Evolutionary conservation across 331 rosid species (phyloP).

Genomic region (Cydonia oblonga): DNA sequence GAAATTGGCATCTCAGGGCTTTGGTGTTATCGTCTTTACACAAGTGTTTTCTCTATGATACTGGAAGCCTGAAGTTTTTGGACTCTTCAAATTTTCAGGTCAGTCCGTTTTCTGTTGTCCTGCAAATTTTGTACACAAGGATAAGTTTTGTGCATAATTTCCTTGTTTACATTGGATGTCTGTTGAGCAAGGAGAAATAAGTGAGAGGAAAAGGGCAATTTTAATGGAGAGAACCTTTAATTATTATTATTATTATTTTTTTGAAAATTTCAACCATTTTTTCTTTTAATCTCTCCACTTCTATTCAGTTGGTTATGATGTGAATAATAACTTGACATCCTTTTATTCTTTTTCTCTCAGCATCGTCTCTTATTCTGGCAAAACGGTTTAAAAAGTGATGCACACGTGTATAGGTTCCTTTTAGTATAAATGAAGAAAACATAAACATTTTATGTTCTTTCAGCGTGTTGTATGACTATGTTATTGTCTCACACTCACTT

Average conservation of each 20-base stretch:
- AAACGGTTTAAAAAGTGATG: neutral
- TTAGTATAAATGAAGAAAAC: neutral
- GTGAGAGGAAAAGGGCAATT: neutral
- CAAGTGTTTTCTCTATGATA: conserved; percentile 82
- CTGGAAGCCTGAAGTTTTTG: conserved; percentile 68
- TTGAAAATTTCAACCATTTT: neutral
- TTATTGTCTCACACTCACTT: neutral
- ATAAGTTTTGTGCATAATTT: neutral
- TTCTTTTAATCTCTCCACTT: neutral
- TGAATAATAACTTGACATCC: neutral
- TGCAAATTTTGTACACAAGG: neutral
- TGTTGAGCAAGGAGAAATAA: neutral
- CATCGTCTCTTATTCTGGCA: neutral
- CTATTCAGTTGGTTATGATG: neutral
- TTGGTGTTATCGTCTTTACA: conserved; percentile 60
- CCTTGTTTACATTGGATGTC: neutral
- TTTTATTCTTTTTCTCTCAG: neutral
- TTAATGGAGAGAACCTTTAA: neutral
- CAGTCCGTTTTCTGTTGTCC: conserved; percentile 10
- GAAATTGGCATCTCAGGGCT: conserved; percentile 76
- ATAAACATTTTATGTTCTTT: neutral
- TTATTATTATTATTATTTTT: too few relatives aligned
- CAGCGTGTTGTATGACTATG: neutral
- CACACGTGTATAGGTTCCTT: neutral
- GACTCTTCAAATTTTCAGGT: conserved; percentile 80